Percentiles rank a stretch among this genome's conserved stretches.
Conservation (phyloP, 2,329 filamentous ascomycete species). For the Cordyceps militaris region DNA sequence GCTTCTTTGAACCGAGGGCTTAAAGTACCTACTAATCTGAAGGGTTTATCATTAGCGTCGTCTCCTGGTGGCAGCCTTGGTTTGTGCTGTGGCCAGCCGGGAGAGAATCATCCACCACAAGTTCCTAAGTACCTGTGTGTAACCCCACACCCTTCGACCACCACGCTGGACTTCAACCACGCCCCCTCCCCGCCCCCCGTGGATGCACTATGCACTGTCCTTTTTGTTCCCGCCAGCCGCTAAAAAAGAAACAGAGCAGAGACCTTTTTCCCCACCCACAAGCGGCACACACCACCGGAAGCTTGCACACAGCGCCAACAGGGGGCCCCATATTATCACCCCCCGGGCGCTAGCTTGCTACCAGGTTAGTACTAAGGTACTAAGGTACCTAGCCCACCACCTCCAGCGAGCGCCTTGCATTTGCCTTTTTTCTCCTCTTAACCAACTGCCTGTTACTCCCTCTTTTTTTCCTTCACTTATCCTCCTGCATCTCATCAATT, state of each 20-base stretch:
- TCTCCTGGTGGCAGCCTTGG: not conserved
- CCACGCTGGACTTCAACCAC: not conserved
- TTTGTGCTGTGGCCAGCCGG: not conserved
- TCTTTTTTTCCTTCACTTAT: constrained; percentile 3
- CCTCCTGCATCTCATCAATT: constrained; percentile 9
- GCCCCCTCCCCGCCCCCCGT: not conserved
- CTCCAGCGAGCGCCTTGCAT: not conserved
- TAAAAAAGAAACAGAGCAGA: constrained; percentile 2
- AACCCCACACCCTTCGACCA: too few relatives aligned
- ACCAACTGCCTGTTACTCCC: not conserved
- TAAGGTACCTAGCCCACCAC: constrained; percentile 1
- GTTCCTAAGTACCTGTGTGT: too few relatives aligned
- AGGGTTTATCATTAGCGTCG: too few relatives aligned
- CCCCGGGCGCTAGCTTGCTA: not conserved
- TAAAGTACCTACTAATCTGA: too few relatives aligned
- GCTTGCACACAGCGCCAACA: constrained; percentile 2
- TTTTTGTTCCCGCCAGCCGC: constrained; percentile 1
- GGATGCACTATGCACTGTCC: not conserved
- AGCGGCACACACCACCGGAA: not conserved
- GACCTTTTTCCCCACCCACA: not conserved
- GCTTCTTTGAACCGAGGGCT: too few relatives aligned
- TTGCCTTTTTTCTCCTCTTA: constrained; percentile 11
- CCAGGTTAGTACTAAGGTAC: not conserved
- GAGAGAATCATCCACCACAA: not conserved
- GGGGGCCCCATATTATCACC: constrained; percentile 7